Conservation (phyloP, 345 rosid genomes). For the Brassica nigra region DNA sequence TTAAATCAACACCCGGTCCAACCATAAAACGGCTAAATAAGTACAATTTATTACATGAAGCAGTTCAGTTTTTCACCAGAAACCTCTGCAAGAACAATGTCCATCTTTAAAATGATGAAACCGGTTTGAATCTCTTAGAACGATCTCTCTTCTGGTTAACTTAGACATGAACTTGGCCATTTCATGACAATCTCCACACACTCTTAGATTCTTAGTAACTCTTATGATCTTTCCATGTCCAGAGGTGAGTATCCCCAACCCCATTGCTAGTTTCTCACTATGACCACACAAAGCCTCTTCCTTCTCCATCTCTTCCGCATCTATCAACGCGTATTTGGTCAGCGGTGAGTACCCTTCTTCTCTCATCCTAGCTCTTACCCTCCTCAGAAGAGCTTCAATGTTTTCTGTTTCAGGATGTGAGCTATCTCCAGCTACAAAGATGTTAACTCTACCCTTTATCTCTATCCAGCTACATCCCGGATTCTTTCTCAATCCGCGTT, state of each 20-base stretch:
- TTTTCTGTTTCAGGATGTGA: conserved; percentile 58
- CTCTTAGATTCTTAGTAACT: conserved; percentile 70
- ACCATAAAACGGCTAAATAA: conserved; percentile 2
- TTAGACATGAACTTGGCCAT: conserved; percentile 73
- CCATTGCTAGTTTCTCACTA: conserved; percentile 74
- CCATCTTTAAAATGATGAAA: conserved; percentile 75
- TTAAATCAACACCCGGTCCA: background rate
- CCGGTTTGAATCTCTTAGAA: conserved; percentile 68
- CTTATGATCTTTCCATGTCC: conserved; percentile 58
- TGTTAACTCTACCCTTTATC: conserved; percentile 57
- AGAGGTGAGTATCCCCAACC: conserved; percentile 59
- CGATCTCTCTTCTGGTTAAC: conserved; percentile 58
- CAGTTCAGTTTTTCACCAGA: conserved; percentile 52
- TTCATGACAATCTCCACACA: conserved; percentile 76
- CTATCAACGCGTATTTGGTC: conserved; percentile 57
- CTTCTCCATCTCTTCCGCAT: conserved; percentile 68
- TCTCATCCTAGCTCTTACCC: conserved; percentile 54
- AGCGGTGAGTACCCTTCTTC: conserved; percentile 53
- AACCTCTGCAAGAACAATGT: conserved; percentile 72
- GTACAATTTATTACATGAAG: background rate
- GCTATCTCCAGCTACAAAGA: conserved; percentile 61
- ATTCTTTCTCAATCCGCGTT: conserved; percentile 54
- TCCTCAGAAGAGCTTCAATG: conserved; percentile 49
- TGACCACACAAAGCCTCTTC: conserved; percentile 74
- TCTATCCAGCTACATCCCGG: conserved; percentile 89